These are phyloP conservation scores for Pichia sp. DNA, from an alignment of 1,139 yeast genomes.

Conservation along the genomic window DNA sequence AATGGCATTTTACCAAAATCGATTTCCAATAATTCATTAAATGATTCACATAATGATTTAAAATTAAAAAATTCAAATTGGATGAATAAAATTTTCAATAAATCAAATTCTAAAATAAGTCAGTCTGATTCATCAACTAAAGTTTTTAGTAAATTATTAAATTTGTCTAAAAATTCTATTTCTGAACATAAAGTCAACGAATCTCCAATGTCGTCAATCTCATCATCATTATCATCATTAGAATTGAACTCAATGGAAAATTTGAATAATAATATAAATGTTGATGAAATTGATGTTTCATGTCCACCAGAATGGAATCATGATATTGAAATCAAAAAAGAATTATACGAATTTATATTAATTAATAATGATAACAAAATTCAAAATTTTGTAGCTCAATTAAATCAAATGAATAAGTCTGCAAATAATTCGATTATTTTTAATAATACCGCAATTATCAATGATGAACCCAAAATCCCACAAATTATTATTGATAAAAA, in stretches of 20 bases:
- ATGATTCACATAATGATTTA: neutral
- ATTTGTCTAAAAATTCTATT: neutral
- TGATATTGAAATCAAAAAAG: constrained; percentile 16
- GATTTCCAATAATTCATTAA: constrained; percentile 1
- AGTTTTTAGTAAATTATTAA: constrained; percentile 1
- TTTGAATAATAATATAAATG: constrained; percentile 7
- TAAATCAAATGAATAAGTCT: constrained; percentile 17
- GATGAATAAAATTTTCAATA: constrained; percentile 13
- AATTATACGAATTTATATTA: constrained; percentile 22
- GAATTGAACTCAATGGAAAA: too few species aligned
- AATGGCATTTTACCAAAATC: neutral
- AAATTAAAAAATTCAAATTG: constrained; percentile 1
- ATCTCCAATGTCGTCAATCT: constrained; percentile 20
- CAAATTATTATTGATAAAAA: constrained; percentile 1
- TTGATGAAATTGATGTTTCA: constrained; percentile 12
- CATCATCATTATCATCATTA: constrained; percentile 23
- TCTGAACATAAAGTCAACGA: neutral
- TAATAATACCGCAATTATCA: too few species aligned
- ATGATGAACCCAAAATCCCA: constrained; percentile 19
- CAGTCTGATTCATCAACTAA: neutral
- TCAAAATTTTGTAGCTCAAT: constrained; percentile 12
- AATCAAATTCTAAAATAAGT: neutral
- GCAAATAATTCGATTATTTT: too few species aligned
- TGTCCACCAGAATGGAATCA: constrained; percentile 24
- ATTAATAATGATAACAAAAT: constrained; percentile 22